These are phyloP conservation scores for Leishmania lainsoni DNA, from an alignment of 208 protist genomes.

Conservation along the genomic window DNA sequence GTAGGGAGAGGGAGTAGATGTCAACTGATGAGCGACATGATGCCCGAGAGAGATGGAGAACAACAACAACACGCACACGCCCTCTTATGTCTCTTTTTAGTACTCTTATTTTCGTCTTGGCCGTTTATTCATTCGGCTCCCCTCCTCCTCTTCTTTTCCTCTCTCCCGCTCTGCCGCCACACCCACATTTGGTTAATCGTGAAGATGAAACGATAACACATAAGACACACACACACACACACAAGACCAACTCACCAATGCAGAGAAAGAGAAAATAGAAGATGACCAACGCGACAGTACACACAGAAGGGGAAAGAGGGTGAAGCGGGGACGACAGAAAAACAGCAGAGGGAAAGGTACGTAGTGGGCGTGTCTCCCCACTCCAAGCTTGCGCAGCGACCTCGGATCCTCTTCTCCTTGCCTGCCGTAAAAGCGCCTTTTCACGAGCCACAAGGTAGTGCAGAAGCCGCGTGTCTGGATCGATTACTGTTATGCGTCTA, in stretches of 20 bases:
- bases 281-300: neutral
- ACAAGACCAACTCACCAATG: no score
- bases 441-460: neutral
- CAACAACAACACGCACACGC: neutral
- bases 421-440: neutral
- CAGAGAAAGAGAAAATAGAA: no score
- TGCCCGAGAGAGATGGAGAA: neutral
- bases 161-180: no score
- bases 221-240: neutral
- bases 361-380: neutral
- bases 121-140: no score
- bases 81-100: neutral
- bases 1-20: neutral
- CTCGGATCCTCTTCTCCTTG: neutral
- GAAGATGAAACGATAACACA: neutral
- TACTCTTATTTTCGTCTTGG: no score
- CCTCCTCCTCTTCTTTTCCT: no score
- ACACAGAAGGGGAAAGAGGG: neutral
- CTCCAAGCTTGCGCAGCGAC: neutral
- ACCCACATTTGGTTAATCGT: neutral
- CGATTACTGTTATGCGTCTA: neutral
- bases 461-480: neutral
- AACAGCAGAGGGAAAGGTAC: neutral
- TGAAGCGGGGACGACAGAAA: neutral
- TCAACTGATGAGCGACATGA: neutral